Conservation (phyloP, 2,329 filamentous ascomycete genomes). For the Fusarium sp. region DNA sequence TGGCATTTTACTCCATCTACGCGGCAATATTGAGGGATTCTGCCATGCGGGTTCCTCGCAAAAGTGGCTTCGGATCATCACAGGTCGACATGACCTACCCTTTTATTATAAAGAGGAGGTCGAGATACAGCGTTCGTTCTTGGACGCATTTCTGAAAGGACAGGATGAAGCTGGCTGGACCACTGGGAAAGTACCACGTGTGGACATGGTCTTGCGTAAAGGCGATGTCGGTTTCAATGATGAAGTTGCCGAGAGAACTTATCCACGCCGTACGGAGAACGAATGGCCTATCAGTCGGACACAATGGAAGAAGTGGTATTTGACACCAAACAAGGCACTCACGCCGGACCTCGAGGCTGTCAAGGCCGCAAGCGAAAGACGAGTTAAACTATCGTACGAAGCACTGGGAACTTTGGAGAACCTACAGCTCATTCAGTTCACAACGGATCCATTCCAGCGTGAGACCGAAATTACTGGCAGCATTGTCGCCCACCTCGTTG, state of each 20-base stretch:
- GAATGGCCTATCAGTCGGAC: conserved; percentile 76
- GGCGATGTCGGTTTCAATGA: conserved; percentile 76
- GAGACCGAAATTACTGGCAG: conserved; percentile 79
- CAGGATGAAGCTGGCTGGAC: conserved; percentile 72
- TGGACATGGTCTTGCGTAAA: conserved; percentile 71
- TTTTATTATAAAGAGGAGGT: conserved; percentile 79
- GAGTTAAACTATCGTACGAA: neutral
- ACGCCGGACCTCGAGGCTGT: neutral
- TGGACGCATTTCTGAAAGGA: conserved; percentile 77
- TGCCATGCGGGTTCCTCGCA: conserved; percentile 70
- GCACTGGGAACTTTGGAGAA: neutral
- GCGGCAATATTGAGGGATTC: conserved; percentile 77
- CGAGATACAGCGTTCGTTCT: conserved; percentile 73
- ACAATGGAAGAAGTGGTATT: conserved; percentile 69
- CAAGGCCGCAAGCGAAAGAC: neutral
- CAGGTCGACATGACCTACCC: conserved; percentile 76
- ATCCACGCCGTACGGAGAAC: conserved; percentile 64
- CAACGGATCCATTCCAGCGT: conserved; percentile 64
- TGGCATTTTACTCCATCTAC: conserved; percentile 73
- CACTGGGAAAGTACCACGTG: conserved; percentile 66
- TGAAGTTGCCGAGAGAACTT: conserved; percentile 67
- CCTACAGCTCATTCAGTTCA: conserved; percentile 66
- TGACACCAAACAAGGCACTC: conserved; percentile 56
- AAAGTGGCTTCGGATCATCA: conserved; percentile 77
- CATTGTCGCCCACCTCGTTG: conserved; percentile 71